A percentile compares a stretch with the other conserved stretches of the same genome.
These are phyloP conservation scores for Colletotrichum somersetense DNA, from an alignment of 2,329 filamentous ascomycete genomes.

Conservation along the genomic window DNA sequence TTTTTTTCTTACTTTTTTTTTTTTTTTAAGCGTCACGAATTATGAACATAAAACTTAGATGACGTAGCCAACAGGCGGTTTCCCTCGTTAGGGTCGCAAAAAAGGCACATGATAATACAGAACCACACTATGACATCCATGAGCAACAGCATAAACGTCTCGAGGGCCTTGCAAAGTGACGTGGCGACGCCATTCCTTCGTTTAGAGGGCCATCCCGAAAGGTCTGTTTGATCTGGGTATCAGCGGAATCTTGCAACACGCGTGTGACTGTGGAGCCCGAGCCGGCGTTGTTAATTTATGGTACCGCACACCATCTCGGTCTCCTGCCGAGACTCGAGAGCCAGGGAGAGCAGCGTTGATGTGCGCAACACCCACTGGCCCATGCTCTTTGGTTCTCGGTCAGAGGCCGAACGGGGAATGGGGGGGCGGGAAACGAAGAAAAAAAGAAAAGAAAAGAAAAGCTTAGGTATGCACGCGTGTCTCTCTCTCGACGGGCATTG, in stretches of 20 bases:
- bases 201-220: background rate
- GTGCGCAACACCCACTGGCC: background rate
- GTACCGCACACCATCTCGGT: background rate
- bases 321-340: background rate
- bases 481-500: background rate
- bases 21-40: background rate
- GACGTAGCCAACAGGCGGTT: background rate
- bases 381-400: background rate
- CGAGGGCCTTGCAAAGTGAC: background rate
- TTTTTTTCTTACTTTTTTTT: background rate
- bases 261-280: background rate
- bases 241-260: background rate
- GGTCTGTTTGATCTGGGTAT: background rate
- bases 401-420: background rate
- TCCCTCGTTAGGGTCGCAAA: background rate
- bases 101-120: background rate
- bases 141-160: background rate
- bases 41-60: constrained; percentile 7
- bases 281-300: background rate
- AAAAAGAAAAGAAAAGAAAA: too few relatives aligned
- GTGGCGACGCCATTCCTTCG: too few relatives aligned
- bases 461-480: background rate
- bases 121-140: background rate
- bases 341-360: too few relatives aligned
- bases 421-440: background rate